These are phyloP conservation scores for Cladosporium oxysporum DNA, from an alignment of 2,329 filamentous ascomycete species.

Conservation along the genomic window DNA sequence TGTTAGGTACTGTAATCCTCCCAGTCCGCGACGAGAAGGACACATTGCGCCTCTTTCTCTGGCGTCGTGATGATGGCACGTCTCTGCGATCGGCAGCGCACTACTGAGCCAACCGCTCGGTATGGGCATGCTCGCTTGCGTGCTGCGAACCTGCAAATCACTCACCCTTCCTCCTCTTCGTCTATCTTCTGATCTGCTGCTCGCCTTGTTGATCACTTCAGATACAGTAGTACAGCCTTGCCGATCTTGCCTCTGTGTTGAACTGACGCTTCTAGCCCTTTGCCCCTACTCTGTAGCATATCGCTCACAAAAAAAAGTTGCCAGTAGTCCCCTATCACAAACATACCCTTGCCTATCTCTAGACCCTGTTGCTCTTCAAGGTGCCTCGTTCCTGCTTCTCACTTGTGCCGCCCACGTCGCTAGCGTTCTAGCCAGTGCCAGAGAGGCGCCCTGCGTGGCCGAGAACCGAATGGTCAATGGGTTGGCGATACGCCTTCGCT, in stretches of 20 bases:
- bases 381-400: constrained; percentile 14
- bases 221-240: constrained; percentile 1
- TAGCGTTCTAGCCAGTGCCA: constrained; percentile 14
- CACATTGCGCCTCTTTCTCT: not conserved
- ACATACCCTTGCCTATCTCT: constrained; percentile 4
- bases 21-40: not conserved
- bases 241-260: not conserved
- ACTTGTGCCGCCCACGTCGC: constrained; percentile 15
- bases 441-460: constrained; percentile 8
- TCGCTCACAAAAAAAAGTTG: constrained; percentile 6
- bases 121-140: constrained; percentile 1
- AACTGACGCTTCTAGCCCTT: not conserved
- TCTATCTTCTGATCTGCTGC: constrained; percentile 9
- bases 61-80: not conserved
- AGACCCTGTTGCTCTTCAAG: constrained; percentile 7
- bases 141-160: constrained; percentile 16
- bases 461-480: not conserved
- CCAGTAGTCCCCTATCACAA: constrained; percentile 1
- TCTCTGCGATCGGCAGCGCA: not conserved
- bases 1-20: not conserved
- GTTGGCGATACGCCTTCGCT: constrained; percentile 7
- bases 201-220: not conserved
- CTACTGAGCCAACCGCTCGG: constrained; percentile 5
- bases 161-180: not conserved
- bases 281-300: not conserved